Evolutionary conservation across 768 basidiomycete genomes (phyloP), one percentile per base, ranked within the genome.

Genomic region (Tylopilus plumbeoviolaceoides): DNA sequence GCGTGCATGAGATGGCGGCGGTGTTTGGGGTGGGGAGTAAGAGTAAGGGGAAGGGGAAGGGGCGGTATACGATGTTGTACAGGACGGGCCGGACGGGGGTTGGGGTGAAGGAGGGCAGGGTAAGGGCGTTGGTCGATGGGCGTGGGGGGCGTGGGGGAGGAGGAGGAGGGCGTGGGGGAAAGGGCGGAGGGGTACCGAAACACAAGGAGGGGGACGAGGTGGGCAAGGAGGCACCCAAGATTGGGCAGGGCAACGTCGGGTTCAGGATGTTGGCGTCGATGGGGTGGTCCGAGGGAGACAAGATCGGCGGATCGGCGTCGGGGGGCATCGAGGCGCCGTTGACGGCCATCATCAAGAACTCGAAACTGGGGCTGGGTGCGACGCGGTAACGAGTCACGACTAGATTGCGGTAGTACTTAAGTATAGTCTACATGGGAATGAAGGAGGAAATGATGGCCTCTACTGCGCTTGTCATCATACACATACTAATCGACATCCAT

Each of bases 251-350:
- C 2, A 98, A 98, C 60, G 63, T 94, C 46, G 95, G 95, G 0
- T 97, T 95, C 73, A 81, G 72, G 72, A 81, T 98, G 82, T 67
- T 98, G 57, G 83, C 85, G 15, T 75, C 79, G 55, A 97, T 98
- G 95, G 95, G 95, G 39, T 95, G 93, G 93, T 67, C 80, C 4
- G 89, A 92, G 61, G 93, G 93, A 0, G 77, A 82, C 39, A 73
- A 78, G 12, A 93, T 95, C 60, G 93, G 93, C 5, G 75, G 79
- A 0, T 63, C 70, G 1, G 55, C 57, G 7, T 73, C 77, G 8
- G 79, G 72, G 30, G 91, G 91, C 0, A 68, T 95, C 50, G 84
- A 86, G 23, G 82, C 71, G 6, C 93, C 93, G 31, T 72, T 97
- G 49, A 83, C 83, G 0, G 93, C 91, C 12, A 80, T 92, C 46